Base-by-base conservation (phyloP, 306 rosid genomes). In the Prunus mongolica region DNA sequence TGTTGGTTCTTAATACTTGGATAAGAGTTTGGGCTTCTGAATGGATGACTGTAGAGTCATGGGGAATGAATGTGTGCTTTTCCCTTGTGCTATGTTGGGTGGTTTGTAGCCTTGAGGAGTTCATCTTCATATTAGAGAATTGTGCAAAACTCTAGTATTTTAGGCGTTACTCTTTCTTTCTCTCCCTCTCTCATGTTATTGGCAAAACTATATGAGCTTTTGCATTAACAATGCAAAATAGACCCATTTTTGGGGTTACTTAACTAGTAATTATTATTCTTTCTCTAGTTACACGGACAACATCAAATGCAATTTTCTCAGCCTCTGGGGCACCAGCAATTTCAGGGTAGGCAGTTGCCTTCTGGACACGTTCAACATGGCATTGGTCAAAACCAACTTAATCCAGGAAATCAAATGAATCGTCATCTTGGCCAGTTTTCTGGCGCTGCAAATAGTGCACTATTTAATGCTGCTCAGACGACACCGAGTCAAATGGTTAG, bases 251-350 rank as follows among this genome's bases (percentile, higher is more conserved):
- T 75, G 66, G 51, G 64, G 66, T 72, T 67, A 52, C 58, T 34
- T 60, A 49, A 11, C 69, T 82, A 80, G 72, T 73, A 30, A 8
- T 9, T 30, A 18, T 57, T 67, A 27, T 82, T 78, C 77, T 63
- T 67, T 67, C 61, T 78, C 75, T 84, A 91, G 95, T 49, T 91
- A 83, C 98, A 91, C 65, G 96, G 97, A 69, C 97, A 91, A 55
- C 96, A 88, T 77, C 97, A 88, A 83, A 87, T 91, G 98, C 98
- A 94, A 79, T 92, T 87, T 88, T 86, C 98, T 72, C 93, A 88
- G 82, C 41, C 88, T 58, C 78, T 94, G 84, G 98, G 89, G 71
- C 96, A 90, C 83, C 98, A 90, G 79, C 96, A 90, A 79, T 92
- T 86, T 83, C 98, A 91, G 91, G 88, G 91, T 75, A 85, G 98